These are phyloP conservation scores for Favolaschia claudopus DNA, from an alignment of 768 basidiomycete genomes.

Conservation along the genomic window DNA sequence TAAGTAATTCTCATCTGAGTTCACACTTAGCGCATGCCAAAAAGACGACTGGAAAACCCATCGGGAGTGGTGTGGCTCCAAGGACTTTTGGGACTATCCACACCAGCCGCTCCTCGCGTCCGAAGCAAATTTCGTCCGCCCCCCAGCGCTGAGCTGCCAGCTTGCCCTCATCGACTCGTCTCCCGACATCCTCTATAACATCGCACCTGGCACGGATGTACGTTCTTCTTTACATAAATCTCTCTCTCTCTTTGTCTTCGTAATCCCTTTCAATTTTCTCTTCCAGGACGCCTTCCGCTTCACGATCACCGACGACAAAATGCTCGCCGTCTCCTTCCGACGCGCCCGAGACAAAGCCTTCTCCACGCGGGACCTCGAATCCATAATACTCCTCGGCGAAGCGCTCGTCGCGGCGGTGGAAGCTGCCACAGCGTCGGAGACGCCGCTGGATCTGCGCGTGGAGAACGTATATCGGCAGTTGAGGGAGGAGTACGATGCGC, in stretches of 20 bases:
- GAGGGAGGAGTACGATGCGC: slow-evolving; percentile 4
- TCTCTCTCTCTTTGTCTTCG: not conserved
- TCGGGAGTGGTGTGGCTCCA: slow-evolving; percentile 14
- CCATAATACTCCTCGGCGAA: slow-evolving; percentile 4
- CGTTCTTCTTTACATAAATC: not conserved
- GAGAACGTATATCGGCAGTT: not conserved
- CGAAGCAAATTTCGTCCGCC: slow-evolving; percentile 5
- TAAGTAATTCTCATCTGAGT: not conserved
- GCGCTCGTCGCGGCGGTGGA: slow-evolving; percentile 1
- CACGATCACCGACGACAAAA: slow-evolving; percentile 7
- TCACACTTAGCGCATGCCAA: slow-evolving; percentile 5
- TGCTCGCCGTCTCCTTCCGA: slow-evolving; percentile 12
- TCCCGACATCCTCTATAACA: slow-evolving; percentile 9
- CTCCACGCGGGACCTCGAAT: slow-evolving; percentile 5
- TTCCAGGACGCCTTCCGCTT: slow-evolving; percentile 8
- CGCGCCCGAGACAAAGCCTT: slow-evolving; percentile 17
- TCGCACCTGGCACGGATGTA: slow-evolving; percentile 7
- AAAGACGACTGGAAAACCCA: slow-evolving; percentile 20
- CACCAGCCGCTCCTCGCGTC: slow-evolving; percentile 9
- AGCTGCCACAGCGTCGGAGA: not conserved
- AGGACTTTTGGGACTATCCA: slow-evolving; percentile 19
- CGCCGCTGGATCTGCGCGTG: not conserved
- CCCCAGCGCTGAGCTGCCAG: slow-evolving; percentile 10
- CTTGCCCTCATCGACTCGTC: slow-evolving; percentile 6
- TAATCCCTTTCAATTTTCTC: not conserved